These are phyloP conservation scores for Catharanthus roseus DNA, from an alignment of 257 asterid genomes.

Conservation along the genomic window DNA sequence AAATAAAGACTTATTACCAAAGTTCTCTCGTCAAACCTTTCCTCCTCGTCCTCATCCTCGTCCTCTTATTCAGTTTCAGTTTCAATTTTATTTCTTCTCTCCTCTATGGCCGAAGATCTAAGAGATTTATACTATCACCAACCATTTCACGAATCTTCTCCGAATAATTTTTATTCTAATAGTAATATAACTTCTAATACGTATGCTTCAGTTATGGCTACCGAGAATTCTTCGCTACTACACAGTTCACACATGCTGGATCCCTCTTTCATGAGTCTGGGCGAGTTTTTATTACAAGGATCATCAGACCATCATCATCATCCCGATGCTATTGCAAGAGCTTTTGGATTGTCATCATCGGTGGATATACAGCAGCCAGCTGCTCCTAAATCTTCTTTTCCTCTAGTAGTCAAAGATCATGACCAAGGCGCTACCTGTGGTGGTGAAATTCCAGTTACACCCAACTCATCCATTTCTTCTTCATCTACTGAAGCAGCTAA, in stretches of 20 bases:
- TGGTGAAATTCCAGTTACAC: constrained; percentile 44
- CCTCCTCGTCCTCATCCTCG: constrained; percentile 9
- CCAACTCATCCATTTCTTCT: constrained; percentile 50
- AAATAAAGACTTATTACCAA: constrained; percentile 40
- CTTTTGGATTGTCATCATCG: constrained; percentile 24
- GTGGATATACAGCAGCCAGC: no score
- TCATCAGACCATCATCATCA: constrained; percentile 26
- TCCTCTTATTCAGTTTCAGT: constrained; percentile 11
- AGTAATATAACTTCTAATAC: no score
- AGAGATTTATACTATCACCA: constrained; percentile 47
- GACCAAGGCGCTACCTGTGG: constrained; percentile 24
- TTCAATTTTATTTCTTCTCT: constrained; percentile 2
- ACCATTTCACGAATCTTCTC: constrained; percentile 29
- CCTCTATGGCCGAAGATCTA: constrained; percentile 63
- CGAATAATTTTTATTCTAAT: no score
- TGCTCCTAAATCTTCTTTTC: no score
- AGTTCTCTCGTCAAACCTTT: constrained; percentile 45
- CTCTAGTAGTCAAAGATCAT: constrained; percentile 20
- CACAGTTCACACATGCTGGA: constrained; percentile 43
- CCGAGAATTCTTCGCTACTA: constrained; percentile 18
- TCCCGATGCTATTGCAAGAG: constrained; percentile 29
- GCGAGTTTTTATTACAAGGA: constrained; percentile 38
- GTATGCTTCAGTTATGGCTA: constrained; percentile 14
- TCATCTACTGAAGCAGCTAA: constrained; percentile 56
- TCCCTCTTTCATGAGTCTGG: constrained; percentile 39